These are phyloP conservation scores for Priceomyces melissophilus DNA, from an alignment of 805 yeast species.

Conservation along the genomic window DNA sequence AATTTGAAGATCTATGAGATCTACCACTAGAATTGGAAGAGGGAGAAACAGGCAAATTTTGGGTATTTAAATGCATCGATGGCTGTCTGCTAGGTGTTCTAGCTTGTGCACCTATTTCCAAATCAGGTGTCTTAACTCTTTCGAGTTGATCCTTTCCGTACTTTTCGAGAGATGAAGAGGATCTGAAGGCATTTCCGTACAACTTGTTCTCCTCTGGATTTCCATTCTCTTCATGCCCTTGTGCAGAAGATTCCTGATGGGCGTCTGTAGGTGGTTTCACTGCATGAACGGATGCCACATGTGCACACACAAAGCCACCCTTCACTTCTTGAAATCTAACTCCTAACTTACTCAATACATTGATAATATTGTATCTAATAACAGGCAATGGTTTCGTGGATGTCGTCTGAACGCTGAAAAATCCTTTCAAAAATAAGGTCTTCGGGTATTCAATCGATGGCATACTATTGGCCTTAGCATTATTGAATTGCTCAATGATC, in stretches of 20 bases:
- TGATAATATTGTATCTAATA: constrained; percentile 78
- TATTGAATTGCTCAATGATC: constrained; percentile 39
- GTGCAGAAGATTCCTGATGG: constrained; percentile 1
- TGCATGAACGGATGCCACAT: constrained; percentile 48
- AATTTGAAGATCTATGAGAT: constrained; percentile 38
- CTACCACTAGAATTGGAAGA: constrained; percentile 25
- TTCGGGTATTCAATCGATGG: constrained; percentile 92
- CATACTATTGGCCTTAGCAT: constrained; percentile 76
- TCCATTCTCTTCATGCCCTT: constrained; percentile 14
- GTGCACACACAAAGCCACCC: constrained; percentile 89
- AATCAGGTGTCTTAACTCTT: constrained; percentile 26
- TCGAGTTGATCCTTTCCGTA: constrained; percentile 11
- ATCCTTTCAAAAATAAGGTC: constrained; percentile 87
- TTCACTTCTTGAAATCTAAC: constrained; percentile 84
- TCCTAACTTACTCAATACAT: constrained; percentile 69
- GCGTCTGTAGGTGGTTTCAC: constrained; percentile 8
- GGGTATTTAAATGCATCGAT: constrained; percentile 30
- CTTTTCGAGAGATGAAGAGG: constrained; percentile 30
- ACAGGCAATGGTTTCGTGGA: constrained; percentile 89
- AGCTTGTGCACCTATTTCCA: constrained; percentile 10
- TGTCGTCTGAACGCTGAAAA: constrained; percentile 91
- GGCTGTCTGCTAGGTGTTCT: constrained; percentile 36
- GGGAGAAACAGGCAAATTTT: constrained; percentile 21
- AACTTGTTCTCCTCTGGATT: constrained; percentile 30
- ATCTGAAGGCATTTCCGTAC: constrained; percentile 39